Evolutionary conservation across 306 rosid species (phyloP).

Genomic region (Luffa acutangula): DNA sequence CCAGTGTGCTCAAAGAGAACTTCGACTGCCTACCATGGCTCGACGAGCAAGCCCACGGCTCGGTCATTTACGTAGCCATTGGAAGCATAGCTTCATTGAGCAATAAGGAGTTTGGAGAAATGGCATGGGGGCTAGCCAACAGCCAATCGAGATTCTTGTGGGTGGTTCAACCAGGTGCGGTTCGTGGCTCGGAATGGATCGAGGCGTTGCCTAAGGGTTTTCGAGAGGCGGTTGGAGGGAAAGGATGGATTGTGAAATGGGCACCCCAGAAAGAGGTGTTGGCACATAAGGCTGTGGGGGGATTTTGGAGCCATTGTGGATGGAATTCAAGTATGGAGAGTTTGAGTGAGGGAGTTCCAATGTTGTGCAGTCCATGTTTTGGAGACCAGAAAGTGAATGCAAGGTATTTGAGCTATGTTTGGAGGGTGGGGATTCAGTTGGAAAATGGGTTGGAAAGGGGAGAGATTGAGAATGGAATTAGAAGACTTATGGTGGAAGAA

Average conservation of each 20-base stretch:
- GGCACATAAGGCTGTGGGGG: constrained; percentile 39
- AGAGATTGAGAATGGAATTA: constrained; percentile 33
- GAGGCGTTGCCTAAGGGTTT: constrained; percentile 41
- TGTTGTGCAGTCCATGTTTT: constrained; percentile 49
- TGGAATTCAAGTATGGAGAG: constrained; percentile 71
- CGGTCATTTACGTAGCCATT: constrained; percentile 54
- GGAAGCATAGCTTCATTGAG: constrained; percentile 39
- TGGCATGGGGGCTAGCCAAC: constrained; percentile 59
- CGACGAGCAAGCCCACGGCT: constrained; percentile 19
- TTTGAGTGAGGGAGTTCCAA: constrained; percentile 50
- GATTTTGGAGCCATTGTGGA: constrained; percentile 64
- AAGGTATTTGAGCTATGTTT: constrained; percentile 35
- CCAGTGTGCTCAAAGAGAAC: constrained; percentile 31
- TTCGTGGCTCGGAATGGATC: constrained; percentile 37
- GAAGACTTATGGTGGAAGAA: constrained; percentile 23
- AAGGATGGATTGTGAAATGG: constrained; percentile 57
- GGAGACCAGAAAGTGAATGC: constrained; percentile 55
- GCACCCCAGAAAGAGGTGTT: constrained; percentile 57
- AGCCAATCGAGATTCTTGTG: constrained; percentile 52
- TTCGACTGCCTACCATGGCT: constrained; percentile 40
- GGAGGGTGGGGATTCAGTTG: constrained; percentile 45
- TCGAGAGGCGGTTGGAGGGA: constrained; percentile 24
- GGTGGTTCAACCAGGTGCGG: constrained; percentile 49
- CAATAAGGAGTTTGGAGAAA: constrained; percentile 34
- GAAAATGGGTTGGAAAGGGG: constrained; percentile 31